A percentile compares a stretch with the other conserved stretches of the same genome.
These are phyloP conservation scores for Gynochthodes officinalis DNA, from an alignment of 257 asterid genomes.

Conservation along the genomic window DNA sequence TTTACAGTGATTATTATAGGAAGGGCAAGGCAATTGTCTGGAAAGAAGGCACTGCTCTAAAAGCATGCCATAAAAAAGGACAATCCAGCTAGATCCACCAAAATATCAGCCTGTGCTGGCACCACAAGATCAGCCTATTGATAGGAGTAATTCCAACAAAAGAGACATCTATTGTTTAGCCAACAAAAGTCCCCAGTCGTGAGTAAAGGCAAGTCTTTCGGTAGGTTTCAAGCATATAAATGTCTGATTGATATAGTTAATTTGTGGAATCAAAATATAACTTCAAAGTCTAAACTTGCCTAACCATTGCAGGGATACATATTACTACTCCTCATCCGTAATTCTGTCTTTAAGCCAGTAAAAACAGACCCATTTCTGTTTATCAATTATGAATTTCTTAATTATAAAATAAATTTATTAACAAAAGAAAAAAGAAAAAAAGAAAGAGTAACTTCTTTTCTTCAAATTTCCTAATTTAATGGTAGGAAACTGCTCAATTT, in stretches of 20 bases:
- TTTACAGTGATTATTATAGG: background rate
- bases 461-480: background rate
- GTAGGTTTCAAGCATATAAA: background rate
- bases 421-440: too few relatives aligned
- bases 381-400: background rate
- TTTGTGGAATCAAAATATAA: background rate
- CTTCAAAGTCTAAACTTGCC: background rate
- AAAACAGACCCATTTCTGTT: background rate
- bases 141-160: background rate
- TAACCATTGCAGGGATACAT: background rate
- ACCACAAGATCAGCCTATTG: background rate
- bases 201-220: background rate
- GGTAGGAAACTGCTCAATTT: background rate
- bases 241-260: background rate
- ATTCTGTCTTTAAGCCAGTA: background rate
- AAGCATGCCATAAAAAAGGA: background rate
- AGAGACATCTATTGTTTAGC: background rate
- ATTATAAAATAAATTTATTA: too few relatives aligned
- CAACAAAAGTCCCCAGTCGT: background rate
- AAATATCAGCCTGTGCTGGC: background rate
- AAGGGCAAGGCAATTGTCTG: background rate
- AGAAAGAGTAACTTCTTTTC: background rate
- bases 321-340: background rate
- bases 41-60: background rate
- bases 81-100: background rate